Evolutionary conservation across 495 filamentous ascomycete species (phyloP), one percentile per base, ranked within the genome.

Genomic region (Aspergillus asperescens): DNA sequence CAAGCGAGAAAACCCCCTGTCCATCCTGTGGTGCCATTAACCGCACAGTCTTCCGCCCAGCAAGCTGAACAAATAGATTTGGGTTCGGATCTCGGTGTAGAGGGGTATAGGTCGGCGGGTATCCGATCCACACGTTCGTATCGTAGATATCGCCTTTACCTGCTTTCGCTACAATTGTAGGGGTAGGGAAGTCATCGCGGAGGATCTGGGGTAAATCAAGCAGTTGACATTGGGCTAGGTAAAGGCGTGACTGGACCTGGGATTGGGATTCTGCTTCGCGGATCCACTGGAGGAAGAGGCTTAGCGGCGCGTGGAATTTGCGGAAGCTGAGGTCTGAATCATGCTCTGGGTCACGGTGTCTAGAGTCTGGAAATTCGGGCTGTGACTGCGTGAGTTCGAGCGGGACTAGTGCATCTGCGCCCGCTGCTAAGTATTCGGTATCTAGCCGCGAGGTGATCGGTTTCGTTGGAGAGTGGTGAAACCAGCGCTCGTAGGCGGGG

Each of bases 81-180:
- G 89, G 89, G 58, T 98, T 98, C 0, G 93, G 93, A 62, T 98
- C 93, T 18, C 84, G 77, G 69, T 98, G 93, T 8, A 94, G 76
- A 6, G 93, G 89, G 0, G 93, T 97, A 60, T 86, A 87, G 0
- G 91, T 96, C 1, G 88, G 87, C 27, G 89, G 79, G 4, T 85
- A 69, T 8, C 93, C 93, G 5, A 97, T 77, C 93, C 93, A 98
- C 20, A 98, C 68, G 61, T 85, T 92, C 10, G 84, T 82, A 57
- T 81, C 80, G 61, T 98, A 97, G 9, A 96, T 68, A 68, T 96
- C 91, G 34, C 85, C 83, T 59, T 71, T 73, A 8, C 89, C 82
- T 8, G 80, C 72, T 27, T 72, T 52, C 19, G 48, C 54, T 4
- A 96, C 83, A 4, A 89, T 46, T 0, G 74, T 56, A 0, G 93